A percentile compares a stretch with the other conserved stretches of the same genome.
Evolutionary conservation across 2,329 filamentous ascomycete genomes (phyloP).

Genomic region (Triangularia verruculosa): DNA sequence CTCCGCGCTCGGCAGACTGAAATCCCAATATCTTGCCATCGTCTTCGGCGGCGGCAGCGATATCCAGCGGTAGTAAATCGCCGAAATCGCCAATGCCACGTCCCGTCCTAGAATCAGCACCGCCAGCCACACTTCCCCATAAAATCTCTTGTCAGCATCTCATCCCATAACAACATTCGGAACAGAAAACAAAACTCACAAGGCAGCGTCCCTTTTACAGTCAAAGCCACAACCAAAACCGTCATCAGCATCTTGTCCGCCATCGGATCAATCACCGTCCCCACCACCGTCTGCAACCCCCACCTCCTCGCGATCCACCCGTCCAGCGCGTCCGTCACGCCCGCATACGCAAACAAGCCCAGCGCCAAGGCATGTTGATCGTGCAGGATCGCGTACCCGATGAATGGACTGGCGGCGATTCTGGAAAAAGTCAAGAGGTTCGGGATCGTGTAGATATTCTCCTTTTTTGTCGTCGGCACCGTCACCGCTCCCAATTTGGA

Average conservation of each 20-base stretch:
- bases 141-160: too few relatives aligned
- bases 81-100: slow-evolving; percentile 74
- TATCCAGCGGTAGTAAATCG: slow-evolving; percentile 95
- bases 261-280: slow-evolving; percentile 93
- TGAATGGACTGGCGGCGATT: slow-evolving; percentile 74
- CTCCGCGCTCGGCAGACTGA: slow-evolving; percentile 83
- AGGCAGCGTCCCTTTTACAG: slow-evolving; percentile 77
- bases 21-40: slow-evolving; percentile 92
- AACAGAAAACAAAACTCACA: too few relatives aligned
- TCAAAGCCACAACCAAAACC: slow-evolving; percentile 79
- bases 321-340: slow-evolving; percentile 86
- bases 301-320: slow-evolving; percentile 89
- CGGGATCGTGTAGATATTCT: slow-evolving; percentile 96
- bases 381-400: slow-evolving; percentile 86
- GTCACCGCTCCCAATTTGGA: background rate
- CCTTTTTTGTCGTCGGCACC: slow-evolving; percentile 54
- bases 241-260: slow-evolving; percentile 97
- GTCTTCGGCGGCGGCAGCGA: slow-evolving; percentile 92
- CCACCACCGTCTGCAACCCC: slow-evolving; percentile 88
- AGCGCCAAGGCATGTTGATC: slow-evolving; percentile 77
- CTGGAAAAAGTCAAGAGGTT: slow-evolving; percentile 89
- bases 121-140: slow-evolving; percentile 84
- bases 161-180: too few relatives aligned
- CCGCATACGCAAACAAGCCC: slow-evolving; percentile 86
- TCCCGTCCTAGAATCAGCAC: slow-evolving; percentile 89